phyloP scores from a whole-genome alignment of 2,329 filamentous ascomycete genomes.

The Coleophoma eucalyptorum region DNA sequence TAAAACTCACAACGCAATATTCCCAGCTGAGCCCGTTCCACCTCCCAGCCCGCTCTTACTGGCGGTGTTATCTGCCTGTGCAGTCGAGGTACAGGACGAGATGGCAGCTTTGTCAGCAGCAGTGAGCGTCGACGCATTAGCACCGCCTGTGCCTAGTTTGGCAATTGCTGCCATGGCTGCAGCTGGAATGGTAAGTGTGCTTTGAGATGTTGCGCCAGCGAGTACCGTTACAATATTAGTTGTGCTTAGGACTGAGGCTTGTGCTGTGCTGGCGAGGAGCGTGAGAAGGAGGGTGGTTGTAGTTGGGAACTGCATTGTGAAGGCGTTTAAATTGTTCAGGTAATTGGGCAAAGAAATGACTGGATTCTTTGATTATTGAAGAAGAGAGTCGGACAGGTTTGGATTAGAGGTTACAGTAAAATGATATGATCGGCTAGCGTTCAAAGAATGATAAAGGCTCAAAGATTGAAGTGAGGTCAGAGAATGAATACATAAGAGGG shows the following conservation, averaged over 20 bases:
- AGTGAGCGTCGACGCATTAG: constrained; percentile 7
- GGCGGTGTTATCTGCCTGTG: constrained; percentile 15
- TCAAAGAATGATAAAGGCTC: constrained; percentile 4
- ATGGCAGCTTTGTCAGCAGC: constrained; percentile 14
- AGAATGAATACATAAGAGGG: background rate
- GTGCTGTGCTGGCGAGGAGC: constrained; percentile 6
- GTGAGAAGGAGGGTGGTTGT: constrained; percentile 4
- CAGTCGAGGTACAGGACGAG: constrained; percentile 8
- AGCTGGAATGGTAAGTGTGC: constrained; percentile 12
- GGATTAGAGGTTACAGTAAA: background rate
- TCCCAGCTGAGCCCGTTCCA: constrained; percentile 12
- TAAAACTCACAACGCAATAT: constrained; percentile 15
- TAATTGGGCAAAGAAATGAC: constrained; percentile 7
- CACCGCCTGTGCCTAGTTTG: constrained; percentile 17
- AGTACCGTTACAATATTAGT: constrained; percentile 18
- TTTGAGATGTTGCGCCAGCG: constrained; percentile 9
- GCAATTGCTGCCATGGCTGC: constrained; percentile 18
- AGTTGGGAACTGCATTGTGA: constrained; percentile 9
- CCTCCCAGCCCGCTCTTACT: constrained; percentile 11
- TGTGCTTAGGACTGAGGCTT: constrained; percentile 14
- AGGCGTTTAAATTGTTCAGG: background rate
- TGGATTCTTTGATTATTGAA: background rate
- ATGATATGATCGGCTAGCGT: constrained; percentile 10
- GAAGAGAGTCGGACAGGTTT: constrained; percentile 1
- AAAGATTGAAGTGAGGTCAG: background rate